phyloP scores from a whole-genome alignment of 2,329 filamentous ascomycete species.

The Rhexocercosporidium sp. region DNA sequence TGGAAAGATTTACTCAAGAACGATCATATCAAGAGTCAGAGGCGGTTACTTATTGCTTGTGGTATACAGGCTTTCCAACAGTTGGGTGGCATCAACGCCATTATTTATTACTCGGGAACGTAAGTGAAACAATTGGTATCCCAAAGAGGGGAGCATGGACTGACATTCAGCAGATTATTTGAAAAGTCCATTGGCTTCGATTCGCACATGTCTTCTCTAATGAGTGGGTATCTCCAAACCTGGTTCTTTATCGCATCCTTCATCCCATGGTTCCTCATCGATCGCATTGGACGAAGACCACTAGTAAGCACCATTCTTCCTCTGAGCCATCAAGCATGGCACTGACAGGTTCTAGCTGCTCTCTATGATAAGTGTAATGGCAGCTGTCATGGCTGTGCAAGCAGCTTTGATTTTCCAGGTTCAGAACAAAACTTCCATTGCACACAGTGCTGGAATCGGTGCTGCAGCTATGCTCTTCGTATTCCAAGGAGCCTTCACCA shows the following conservation, averaged over 20 bases:
- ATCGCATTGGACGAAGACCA: slow-evolving; percentile 67
- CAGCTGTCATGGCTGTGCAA: slow-evolving; percentile 48
- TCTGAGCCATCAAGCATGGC: no score
- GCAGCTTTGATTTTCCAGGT: slow-evolving; percentile 49
- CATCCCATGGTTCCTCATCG: slow-evolving; percentile 49
- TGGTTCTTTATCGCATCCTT: slow-evolving; percentile 50
- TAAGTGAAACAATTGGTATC: neutral
- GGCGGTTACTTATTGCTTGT: slow-evolving; percentile 55
- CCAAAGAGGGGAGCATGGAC: neutral
- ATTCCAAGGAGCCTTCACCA: slow-evolving; percentile 65
- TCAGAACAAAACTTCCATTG: slow-evolving; percentile 43
- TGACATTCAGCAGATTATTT: slow-evolving; percentile 48
- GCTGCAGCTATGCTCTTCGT: slow-evolving; percentile 60
- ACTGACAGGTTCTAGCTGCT: slow-evolving; percentile 53
- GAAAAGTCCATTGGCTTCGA: slow-evolving; percentile 50
- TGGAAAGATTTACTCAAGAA: slow-evolving; percentile 36
- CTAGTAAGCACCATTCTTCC: slow-evolving; percentile 44
- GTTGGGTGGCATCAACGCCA: slow-evolving; percentile 48
- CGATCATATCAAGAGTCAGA: slow-evolving; percentile 49
- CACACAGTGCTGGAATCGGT: slow-evolving; percentile 45
- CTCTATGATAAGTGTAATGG: slow-evolving; percentile 49
- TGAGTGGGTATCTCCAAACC: slow-evolving; percentile 58
- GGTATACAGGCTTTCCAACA: slow-evolving; percentile 59
- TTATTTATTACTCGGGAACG: slow-evolving; percentile 47
- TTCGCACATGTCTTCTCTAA: slow-evolving; percentile 52